A percentile compares a stretch with the other conserved stretches of the same genome.
Evolutionary conservation across 306 rosid species (phyloP).

Genomic region (Hippophae tibetana): DNA sequence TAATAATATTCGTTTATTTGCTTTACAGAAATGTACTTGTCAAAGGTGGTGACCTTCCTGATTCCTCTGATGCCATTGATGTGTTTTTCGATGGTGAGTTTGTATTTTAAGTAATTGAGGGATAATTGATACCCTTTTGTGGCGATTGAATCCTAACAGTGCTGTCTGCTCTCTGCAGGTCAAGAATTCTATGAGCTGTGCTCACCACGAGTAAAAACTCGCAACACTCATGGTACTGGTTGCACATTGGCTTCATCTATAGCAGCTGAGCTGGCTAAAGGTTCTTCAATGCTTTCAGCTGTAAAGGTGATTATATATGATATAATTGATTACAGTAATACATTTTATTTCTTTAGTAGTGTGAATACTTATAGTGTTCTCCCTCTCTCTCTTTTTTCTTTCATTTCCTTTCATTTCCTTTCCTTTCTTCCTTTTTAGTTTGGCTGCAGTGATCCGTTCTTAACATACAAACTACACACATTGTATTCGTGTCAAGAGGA

Average conservation of each 20-base stretch:
- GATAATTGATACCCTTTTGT: slow-evolving; percentile 11
- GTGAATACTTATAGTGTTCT: not conserved
- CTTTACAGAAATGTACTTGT: slow-evolving; percentile 71
- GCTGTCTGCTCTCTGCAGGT: slow-evolving; percentile 50
- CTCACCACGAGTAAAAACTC: slow-evolving; percentile 51
- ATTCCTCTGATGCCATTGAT: slow-evolving; percentile 74
- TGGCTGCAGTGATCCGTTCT: too few species aligned
- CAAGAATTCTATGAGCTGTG: slow-evolving; percentile 54
- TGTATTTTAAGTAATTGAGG: slow-evolving; percentile 7
- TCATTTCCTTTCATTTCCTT: too few species aligned
- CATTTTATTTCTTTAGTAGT: not conserved
- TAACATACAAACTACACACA: not conserved
- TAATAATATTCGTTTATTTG: slow-evolving; percentile 6
- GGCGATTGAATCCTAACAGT: slow-evolving; percentile 21
- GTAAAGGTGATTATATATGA: slow-evolving; percentile 42
- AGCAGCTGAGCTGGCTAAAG: slow-evolving; percentile 93
- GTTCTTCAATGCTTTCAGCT: slow-evolving; percentile 66
- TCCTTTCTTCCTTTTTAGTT: too few species aligned
- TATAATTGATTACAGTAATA: not conserved
- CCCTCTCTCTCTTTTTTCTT: too few species aligned
- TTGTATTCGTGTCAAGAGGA: slow-evolving; percentile 3
- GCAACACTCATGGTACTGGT: slow-evolving; percentile 89
- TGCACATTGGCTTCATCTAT: slow-evolving; percentile 93
- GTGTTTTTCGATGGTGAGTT: slow-evolving; percentile 71
- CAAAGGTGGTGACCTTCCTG: slow-evolving; percentile 94